Evolutionary conservation across 495 filamentous ascomycete genomes (phyloP).

Genomic region (Platismatia glauca): DNA sequence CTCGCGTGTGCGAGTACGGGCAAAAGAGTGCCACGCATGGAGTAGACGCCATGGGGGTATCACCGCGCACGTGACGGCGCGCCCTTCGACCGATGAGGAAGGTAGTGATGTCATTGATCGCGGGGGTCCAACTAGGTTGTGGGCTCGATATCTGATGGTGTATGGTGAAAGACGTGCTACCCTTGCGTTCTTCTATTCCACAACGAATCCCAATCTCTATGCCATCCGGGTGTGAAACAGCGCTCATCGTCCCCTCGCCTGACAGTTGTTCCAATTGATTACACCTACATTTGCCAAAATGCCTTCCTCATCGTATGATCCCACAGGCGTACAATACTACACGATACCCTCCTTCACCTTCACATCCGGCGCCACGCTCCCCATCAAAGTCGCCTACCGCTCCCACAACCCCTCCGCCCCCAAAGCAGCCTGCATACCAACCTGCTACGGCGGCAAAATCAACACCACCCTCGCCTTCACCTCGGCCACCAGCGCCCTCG

Average conservation of each 20-base stretch:
- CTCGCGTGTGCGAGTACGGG: not conserved
- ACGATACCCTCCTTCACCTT: conserved; percentile 35
- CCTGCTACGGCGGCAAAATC: conserved; percentile 42
- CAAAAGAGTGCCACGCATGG: not conserved
- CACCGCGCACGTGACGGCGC: conserved; percentile 1
- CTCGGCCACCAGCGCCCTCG: conserved; percentile 20
- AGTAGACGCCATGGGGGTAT: not conserved
- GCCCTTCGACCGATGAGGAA: not conserved
- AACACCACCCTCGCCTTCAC: conserved; percentile 35
- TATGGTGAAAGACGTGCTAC: not conserved
- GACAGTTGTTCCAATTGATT: not conserved
- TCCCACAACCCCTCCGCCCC: conserved; percentile 32
- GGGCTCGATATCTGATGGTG: not conserved
- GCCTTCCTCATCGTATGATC: conserved; percentile 9
- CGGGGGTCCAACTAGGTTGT: not conserved
- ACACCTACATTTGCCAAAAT: not conserved
- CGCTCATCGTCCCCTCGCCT: not conserved
- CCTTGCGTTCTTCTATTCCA: not conserved
- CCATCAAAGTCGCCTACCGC: conserved; percentile 37
- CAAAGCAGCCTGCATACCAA: conserved; percentile 37
- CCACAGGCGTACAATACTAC: conserved; percentile 29
- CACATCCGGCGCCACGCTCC: conserved; percentile 25
- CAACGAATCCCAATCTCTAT: not conserved
- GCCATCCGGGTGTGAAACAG: not conserved
- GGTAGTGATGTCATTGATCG: conserved; percentile 9